These are phyloP conservation scores for Backusella liffmaniae DNA, from an alignment of 192 early-diverging fungal genomes.

Conservation along the genomic window DNA sequence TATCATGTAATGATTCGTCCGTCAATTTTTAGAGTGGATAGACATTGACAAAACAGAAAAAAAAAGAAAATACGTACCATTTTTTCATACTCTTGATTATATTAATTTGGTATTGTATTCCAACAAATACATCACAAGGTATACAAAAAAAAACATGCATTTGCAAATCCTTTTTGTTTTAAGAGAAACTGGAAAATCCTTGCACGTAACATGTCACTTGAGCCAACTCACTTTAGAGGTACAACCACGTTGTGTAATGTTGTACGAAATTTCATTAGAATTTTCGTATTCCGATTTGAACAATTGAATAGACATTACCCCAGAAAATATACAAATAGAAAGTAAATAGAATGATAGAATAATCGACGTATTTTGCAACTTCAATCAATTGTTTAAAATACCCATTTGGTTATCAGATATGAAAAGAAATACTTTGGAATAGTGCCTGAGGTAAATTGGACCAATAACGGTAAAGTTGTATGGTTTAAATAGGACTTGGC, in stretches of 20 bases:
- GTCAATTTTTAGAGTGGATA: neutral
- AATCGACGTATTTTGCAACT: neutral
- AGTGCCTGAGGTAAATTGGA: neutral
- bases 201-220: neutral
- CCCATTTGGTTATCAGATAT: no score
- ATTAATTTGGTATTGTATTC: neutral
- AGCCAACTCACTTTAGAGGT: neutral
- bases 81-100: neutral
- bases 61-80: neutral
- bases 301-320: neutral
- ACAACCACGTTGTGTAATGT: neutral
- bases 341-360: neutral
- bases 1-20: neutral
- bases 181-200: neutral
- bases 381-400: neutral
- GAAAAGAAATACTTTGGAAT: no score
- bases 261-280: neutral
- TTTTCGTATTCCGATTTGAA: neutral
- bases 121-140: neutral
- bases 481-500: conserved; percentile 3
- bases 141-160: neutral
- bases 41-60: neutral
- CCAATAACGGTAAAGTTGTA: neutral
- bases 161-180: neutral
- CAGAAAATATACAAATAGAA: neutral